Conservation (phyloP, 2,329 filamentous ascomycete genomes). For the Aspergillus texensis region DNA sequence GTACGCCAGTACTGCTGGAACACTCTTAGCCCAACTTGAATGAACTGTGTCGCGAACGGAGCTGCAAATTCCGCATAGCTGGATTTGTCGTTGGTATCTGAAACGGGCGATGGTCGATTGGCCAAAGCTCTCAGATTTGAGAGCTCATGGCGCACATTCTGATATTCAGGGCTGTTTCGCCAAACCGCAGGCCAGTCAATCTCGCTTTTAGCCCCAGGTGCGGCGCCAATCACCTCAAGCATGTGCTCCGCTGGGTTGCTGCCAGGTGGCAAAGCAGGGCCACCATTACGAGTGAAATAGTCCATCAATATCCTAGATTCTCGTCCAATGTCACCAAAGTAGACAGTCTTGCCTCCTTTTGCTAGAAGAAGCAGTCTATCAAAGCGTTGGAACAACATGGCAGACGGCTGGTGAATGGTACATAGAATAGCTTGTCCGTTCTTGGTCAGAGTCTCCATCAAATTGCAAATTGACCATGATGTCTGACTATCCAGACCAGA, state of each 20-base stretch:
- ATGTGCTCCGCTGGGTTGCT: slow-evolving; percentile 75
- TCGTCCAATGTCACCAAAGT: slow-evolving; percentile 65
- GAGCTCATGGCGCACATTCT: slow-evolving; percentile 48
- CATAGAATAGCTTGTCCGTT: slow-evolving; percentile 86
- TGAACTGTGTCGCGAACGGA: slow-evolving; percentile 67
- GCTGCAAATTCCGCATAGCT: slow-evolving; percentile 75
- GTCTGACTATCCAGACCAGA: slow-evolving; percentile 88
- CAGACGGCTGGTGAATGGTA: slow-evolving; percentile 90
- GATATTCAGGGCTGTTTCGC: slow-evolving; percentile 58
- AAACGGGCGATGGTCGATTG: slow-evolving; percentile 34
- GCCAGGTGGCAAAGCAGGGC: slow-evolving; percentile 54
- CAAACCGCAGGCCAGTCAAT: slow-evolving; percentile 57
- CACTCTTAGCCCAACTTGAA: slow-evolving; percentile 68
- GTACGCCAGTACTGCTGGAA: slow-evolving; percentile 90
- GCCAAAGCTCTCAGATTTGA: slow-evolving; percentile 49
- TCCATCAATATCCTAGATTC: slow-evolving; percentile 57
- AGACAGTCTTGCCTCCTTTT: slow-evolving; percentile 64
- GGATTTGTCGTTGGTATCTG: slow-evolving; percentile 40
- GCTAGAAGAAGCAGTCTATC: slow-evolving; percentile 64
- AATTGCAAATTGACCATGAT: slow-evolving; percentile 81
- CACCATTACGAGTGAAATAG: slow-evolving; percentile 65
- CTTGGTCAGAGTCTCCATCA: slow-evolving; percentile 83
- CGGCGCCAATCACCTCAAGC: slow-evolving; percentile 57
- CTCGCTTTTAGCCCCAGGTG: slow-evolving; percentile 60
- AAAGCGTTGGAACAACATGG: slow-evolving; percentile 85